A percentile compares a stretch with the other conserved stretches of the same genome.
Conservation (phyloP, 352 stramenopile species). For the Peronospora destructor region DNA sequence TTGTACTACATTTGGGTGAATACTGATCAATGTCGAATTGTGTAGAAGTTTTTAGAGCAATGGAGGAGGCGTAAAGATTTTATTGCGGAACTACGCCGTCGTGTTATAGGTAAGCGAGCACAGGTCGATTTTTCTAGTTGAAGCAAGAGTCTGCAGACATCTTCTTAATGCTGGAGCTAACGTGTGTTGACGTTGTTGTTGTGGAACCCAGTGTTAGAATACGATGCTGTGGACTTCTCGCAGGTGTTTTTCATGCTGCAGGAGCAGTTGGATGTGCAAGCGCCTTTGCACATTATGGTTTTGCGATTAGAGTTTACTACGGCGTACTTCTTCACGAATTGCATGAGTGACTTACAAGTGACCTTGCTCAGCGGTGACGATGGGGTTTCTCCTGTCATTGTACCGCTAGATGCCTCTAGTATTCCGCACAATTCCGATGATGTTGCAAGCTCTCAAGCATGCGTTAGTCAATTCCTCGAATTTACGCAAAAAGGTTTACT, state of each 20-base stretch:
- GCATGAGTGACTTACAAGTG: slow-evolving; percentile 34
- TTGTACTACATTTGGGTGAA: background rate
- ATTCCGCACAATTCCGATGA: slow-evolving; percentile 1
- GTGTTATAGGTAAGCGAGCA: slow-evolving; percentile 28
- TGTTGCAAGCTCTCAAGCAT: slow-evolving; percentile 4
- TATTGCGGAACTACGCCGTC: slow-evolving; percentile 25
- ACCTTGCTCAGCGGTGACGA: slow-evolving; percentile 28
- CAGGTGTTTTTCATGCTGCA: slow-evolving; percentile 45
- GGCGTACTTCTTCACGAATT: slow-evolving; percentile 36
- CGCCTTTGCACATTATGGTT: slow-evolving; percentile 35
- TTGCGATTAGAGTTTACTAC: slow-evolving; percentile 34
- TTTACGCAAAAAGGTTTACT: slow-evolving; percentile 19
- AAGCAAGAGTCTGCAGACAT: background rate
- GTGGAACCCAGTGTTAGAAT: slow-evolving; percentile 34
- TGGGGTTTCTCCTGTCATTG: slow-evolving; percentile 4
- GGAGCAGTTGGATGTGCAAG: slow-evolving; percentile 31
- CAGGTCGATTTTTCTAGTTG: background rate
- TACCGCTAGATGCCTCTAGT: slow-evolving; percentile 15
- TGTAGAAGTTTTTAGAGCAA: slow-evolving; percentile 36
- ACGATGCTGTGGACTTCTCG: slow-evolving; percentile 44
- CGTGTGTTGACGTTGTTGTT: background rate
- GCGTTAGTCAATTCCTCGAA: slow-evolving; percentile 23
- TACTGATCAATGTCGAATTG: background rate
- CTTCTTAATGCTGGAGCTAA: slow-evolving; percentile 1
- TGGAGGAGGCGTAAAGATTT: slow-evolving; percentile 38